Percentiles rank a stretch among this genome's conserved stretches.
Evolutionary conservation across 108 stramenopile genomes (phyloP).

Genomic region (Skeletonema costatum): DNA sequence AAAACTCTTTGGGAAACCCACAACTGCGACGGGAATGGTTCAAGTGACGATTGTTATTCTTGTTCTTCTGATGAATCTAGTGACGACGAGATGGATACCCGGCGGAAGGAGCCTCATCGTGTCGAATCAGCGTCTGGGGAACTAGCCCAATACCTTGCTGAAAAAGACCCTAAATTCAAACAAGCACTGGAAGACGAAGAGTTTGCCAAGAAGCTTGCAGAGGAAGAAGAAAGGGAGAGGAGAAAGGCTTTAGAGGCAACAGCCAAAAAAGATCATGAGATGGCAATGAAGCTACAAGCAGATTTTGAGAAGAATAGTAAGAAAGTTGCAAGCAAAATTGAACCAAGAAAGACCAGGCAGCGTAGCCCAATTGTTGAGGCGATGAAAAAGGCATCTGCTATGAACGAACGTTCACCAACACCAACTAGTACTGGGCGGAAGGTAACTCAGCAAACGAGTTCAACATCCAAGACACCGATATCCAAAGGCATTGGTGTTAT

Average conservation of each 20-base stretch:
- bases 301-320: conserved; percentile 4
- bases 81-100: not conserved
- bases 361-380: conserved; percentile 16
- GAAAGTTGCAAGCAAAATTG: not conserved
- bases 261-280: conserved; percentile 15
- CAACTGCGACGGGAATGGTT: conserved; percentile 13
- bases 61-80: conserved; percentile 28
- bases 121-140: conserved; percentile 12
- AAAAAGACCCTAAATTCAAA: conserved; percentile 31
- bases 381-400: conserved; percentile 9
- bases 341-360: conserved; percentile 4
- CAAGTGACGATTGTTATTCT: conserved; percentile 48
- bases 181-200: conserved; percentile 27
- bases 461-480: not conserved
- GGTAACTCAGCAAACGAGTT: not conserved
- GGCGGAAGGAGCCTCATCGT: conserved; percentile 12
- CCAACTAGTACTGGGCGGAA: not conserved
- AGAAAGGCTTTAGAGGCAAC: conserved; percentile 5
- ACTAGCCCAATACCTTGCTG: conserved; percentile 16
- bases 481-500: not conserved
- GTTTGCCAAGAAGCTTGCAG: conserved; percentile 13
- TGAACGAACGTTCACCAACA: not conserved
- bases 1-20: conserved; percentile 10
- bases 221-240: conserved; percentile 9
- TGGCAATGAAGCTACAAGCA: conserved; percentile 17